Evolutionary conservation across 108 stramenopile species (phyloP).

Genomic region (Skeletonema tropicum): DNA sequence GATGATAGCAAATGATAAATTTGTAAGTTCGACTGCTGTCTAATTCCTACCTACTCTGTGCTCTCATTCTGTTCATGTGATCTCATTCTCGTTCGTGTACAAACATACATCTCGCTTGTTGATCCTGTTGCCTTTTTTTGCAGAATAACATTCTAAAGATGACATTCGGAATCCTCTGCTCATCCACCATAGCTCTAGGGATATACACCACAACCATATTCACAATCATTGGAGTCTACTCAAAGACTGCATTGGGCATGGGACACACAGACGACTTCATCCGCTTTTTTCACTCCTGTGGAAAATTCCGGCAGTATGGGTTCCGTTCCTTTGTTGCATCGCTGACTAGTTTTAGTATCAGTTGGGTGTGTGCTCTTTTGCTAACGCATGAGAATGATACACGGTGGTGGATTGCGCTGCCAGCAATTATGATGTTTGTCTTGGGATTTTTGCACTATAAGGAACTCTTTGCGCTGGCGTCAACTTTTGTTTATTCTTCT

Average conservation of each 20-base stretch:
- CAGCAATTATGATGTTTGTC: not conserved
- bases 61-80: too few species aligned
- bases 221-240: conserved; percentile 2
- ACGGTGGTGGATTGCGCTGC: not conserved
- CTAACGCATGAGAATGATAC: not conserved
- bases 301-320: not conserved
- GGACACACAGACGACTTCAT: not conserved
- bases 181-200: not conserved
- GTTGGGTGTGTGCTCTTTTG: not conserved
- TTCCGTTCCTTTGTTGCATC: not conserved
- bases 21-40: not conserved
- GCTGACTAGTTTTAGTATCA: not conserved
- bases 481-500: not conserved
- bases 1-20: not conserved
- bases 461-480: not conserved
- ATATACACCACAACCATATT: not conserved
- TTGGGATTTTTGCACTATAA: not conserved
- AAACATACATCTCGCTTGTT: too few species aligned
- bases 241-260: not conserved
- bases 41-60: too few species aligned
- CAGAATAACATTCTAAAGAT: not conserved
- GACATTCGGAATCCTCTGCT: not conserved
- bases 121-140: not conserved
- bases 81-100: too few species aligned
- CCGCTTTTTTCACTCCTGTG: not conserved